Evolutionary conservation across 2,329 filamentous ascomycete species (phyloP), one percentile per base, ranked within the genome.

Genomic region (Hypomyces perniciosus): DNA sequence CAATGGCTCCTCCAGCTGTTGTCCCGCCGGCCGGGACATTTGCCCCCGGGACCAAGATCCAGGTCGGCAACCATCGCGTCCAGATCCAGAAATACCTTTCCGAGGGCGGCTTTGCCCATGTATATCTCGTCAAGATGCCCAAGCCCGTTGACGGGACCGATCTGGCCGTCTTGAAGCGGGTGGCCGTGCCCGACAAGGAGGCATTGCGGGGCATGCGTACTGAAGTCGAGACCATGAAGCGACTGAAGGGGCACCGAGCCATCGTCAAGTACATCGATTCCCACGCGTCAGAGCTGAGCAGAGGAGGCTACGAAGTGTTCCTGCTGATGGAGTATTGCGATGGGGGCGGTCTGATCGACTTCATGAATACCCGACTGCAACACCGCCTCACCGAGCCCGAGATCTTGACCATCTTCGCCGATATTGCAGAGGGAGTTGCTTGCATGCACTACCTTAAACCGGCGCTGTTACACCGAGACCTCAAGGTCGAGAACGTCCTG

Each of bases 181-280:
- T 99, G 52, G 93, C 93, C 34, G 93, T 97, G 47, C 90, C 93
- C 31, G 93, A 99, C 72, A 96, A 95, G 77, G 88, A 95, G 57
- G 83, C 92, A 52, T 77, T 99, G 72, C 88, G 89, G 56, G 91
- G 88, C 69, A 97, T 99, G 93, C 85, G 93, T 69, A 97, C 85
- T 59, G 93, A 99, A 77, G 93, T 99, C 61, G 93, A 99, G 74
- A 99, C 93, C 10, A 99, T 99, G 93, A 99, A 99, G 83, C 91
- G 93, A 71, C 79, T 99, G 62, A 96, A 96, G 76, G 93, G 93
- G 51, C 93, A 97, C 78, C 84, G 85, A 56, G 86, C 93, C 62
- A 97, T 99, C 65, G 93, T 99, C 62, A 96, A 87, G 53, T 99
- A 99, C 72, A 91, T 97, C 68, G 93, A 99, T 74, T 97, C 92